phyloP scores from a whole-genome alignment of 139 green algal genomes.

The Chlorella sp. region DNA sequence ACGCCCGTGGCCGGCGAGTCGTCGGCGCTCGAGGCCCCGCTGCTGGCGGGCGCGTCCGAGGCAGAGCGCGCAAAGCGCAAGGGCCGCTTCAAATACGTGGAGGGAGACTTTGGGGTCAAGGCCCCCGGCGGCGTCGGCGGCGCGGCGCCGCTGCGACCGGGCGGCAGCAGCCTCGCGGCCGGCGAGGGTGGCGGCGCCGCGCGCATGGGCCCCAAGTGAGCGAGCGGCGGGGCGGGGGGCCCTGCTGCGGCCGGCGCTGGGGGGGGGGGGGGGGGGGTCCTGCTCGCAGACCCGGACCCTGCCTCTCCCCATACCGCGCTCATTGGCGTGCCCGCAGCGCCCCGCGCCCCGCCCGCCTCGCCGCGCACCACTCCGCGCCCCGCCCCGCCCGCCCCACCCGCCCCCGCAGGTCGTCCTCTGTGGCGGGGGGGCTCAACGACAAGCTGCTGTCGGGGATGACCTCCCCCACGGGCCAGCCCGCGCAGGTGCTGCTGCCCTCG shows the following conservation, averaged over 20 bases:
- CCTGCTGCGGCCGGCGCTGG: background rate
- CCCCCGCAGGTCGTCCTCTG: too few relatives aligned
- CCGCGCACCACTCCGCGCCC: background rate
- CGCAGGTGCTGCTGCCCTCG: conserved; percentile 45
- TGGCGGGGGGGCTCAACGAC: too few relatives aligned
- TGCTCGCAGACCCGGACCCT: background rate
- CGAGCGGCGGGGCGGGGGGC: too few relatives aligned
- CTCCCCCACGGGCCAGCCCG: conserved; percentile 1
- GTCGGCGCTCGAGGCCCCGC: background rate
- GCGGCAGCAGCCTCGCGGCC: background rate
- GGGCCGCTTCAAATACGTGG: conserved; percentile 84
- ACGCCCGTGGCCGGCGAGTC: background rate
- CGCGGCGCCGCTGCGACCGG: background rate
- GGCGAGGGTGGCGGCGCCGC: background rate
- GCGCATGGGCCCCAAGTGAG: conserved; percentile 3
- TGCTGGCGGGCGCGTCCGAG: conserved; percentile 15
- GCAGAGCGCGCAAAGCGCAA: conserved; percentile 58
- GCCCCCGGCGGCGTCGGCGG: too few relatives aligned
- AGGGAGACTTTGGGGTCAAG: conserved; percentile 55
- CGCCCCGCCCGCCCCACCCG: background rate
- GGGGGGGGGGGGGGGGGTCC: background rate
- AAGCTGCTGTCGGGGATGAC: conserved; percentile 3
- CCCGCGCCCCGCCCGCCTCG: background rate
- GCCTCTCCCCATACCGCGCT: background rate
- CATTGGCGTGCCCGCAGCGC: background rate